A percentile compares a stretch with the other conserved stretches of the same genome.
These are phyloP conservation scores for Blastomyces parvus DNA, from an alignment of 2,329 filamentous ascomycete species.

Conservation along the genomic window DNA sequence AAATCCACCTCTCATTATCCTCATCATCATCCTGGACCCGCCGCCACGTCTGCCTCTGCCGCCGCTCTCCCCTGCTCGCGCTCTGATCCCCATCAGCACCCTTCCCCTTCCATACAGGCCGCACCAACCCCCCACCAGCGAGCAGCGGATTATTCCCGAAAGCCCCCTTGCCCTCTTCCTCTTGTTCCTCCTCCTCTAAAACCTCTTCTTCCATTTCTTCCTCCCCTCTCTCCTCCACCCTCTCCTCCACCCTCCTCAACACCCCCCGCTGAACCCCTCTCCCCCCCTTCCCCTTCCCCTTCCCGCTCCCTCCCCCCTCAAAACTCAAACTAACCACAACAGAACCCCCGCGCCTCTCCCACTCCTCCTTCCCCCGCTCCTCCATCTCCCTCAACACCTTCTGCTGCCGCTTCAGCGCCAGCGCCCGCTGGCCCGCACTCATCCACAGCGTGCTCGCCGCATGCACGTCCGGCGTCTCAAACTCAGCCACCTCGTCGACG, in stretches of 20 bases:
- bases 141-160: conserved; percentile 39
- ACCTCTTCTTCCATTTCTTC: conserved; percentile 22
- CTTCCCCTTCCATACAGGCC: conserved; percentile 37
- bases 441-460: conserved; percentile 63
- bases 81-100: conserved; percentile 13
- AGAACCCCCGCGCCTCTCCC: conserved; percentile 63
- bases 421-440: conserved; percentile 68
- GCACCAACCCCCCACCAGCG: conserved; percentile 34
- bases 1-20: conserved; percentile 41
- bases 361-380: conserved; percentile 74
- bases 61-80: conserved; percentile 14
- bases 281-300: conserved; percentile 67
- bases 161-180: conserved; percentile 18
- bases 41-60: conserved; percentile 36
- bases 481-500: conserved; percentile 73
- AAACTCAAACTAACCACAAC: conserved; percentile 81
- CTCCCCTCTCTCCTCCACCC: conserved; percentile 17
- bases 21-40: conserved; percentile 40
- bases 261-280: conserved; percentile 56
- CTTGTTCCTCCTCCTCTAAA: conserved; percentile 21
- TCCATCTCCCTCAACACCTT: conserved; percentile 75
- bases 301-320: conserved; percentile 61
- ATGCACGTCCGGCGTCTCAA: conserved; percentile 52
- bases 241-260: conserved; percentile 43
- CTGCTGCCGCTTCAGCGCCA: conserved; percentile 77